These are phyloP conservation scores for Primulina eburnea DNA, from an alignment of 257 asterid genomes.

Conservation along the genomic window DNA sequence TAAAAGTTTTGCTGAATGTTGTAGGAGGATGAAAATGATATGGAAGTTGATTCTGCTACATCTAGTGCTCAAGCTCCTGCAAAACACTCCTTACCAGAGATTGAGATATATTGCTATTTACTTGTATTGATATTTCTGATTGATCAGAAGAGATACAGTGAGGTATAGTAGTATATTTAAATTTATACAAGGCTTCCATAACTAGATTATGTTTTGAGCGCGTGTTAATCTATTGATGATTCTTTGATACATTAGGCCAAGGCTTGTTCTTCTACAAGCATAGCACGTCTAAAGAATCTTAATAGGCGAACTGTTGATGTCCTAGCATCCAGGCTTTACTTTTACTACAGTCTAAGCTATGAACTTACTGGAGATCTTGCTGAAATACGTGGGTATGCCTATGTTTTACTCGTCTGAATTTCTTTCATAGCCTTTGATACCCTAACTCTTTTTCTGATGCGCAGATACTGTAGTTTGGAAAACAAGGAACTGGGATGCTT, in stretches of 20 bases:
- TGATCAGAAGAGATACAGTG: conserved; percentile 60
- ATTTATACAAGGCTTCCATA: background rate
- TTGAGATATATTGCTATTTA: conserved; percentile 67
- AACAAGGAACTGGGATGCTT: background rate
- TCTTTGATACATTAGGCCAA: conserved; percentile 51
- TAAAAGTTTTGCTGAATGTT: conserved; percentile 22
- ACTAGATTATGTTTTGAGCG: conserved; percentile 13
- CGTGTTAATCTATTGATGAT: conserved; percentile 9
- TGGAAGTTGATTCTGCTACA: conserved; percentile 54
- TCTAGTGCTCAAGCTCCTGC: conserved; percentile 47
- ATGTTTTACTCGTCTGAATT: conserved; percentile 12
- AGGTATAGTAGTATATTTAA: conserved; percentile 40
- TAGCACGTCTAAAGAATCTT: conserved; percentile 55
- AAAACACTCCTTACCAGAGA: conserved; percentile 62
- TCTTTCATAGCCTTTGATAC: conserved; percentile 8
- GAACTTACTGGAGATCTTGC: conserved; percentile 75
- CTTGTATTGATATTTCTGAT: conserved; percentile 60
- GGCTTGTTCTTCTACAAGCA: conserved; percentile 72
- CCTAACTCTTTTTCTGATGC: conserved; percentile 9
- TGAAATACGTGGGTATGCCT: conserved; percentile 69
- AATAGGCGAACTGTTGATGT: conserved; percentile 70
- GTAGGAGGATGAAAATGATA: conserved; percentile 60
- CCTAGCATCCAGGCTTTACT: conserved; percentile 73
- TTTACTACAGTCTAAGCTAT: conserved; percentile 70
- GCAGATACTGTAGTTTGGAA: conserved; percentile 1